Evolutionary conservation across 345 rosid species (phyloP), one percentile per base, ranked within the genome.

Genomic region (Capsella bursapastoris): DNA sequence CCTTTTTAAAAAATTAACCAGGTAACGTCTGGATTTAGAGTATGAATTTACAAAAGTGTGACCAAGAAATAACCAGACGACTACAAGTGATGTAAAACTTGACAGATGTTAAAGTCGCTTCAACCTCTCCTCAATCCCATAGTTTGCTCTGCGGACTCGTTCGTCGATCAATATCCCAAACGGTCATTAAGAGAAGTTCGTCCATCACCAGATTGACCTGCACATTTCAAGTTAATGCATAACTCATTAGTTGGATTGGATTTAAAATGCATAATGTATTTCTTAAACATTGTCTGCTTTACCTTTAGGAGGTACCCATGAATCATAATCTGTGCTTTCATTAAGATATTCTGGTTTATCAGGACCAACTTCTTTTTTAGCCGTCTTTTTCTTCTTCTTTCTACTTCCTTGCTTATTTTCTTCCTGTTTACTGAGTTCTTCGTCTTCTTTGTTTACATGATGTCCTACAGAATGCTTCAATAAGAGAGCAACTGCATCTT

Each of bases 251-350:
- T 18, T 15, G 6, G 25, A 25, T 32, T 43, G 13, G 61, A 68
- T 32, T 75, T 48, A 34, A 8, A 69, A 25, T 62, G 74, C 67
- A 44, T 32, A 11, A 25, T 34, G 22, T 51, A 35, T 0, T 51
- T 53, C 5, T 22, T 40, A 71, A 56, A 45, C 12, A 15, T 28
- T n/a, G 40, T 15, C 65, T 63, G 8, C 7, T 43, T 53, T 89
- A 95, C 99, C 99, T 85, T 84, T 55, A 67, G 99, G 99, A 64
- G 99, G 99, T 47, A 95, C 87, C 99, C 99, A 95, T 37, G 90
- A 60, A 58, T 88, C 93, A 52, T 79, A 83, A 6, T 87, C 90
- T 9, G 91, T 66, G 66, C 48, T 69, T 45, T 68, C 72, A 40
- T 83, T 76, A 13, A 90, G 83, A 80, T 85, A 95, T 25, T 91